Percentiles rank a stretch among this genome's conserved stretches.
phyloP scores from a whole-genome alignment of 257 asterid species.

The Ocimum tenuiflorum region DNA sequence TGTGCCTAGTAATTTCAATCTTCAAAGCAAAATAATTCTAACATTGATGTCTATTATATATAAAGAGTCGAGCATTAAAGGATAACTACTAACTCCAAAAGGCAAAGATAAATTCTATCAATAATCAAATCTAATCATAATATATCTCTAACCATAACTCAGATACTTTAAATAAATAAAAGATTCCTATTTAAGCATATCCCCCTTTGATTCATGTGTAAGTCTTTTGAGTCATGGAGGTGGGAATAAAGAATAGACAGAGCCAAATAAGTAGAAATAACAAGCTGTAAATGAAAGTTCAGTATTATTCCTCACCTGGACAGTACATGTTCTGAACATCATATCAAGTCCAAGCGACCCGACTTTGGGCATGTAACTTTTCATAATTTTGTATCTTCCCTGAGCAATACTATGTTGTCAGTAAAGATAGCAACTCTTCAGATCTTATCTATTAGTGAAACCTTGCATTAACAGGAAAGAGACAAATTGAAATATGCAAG shows the following conservation, averaged over 20 bases:
- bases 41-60: no score
- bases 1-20: no score
- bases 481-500: not conserved
- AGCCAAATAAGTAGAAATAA: not conserved
- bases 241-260: not conserved
- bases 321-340: constrained; percentile 96
- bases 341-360: constrained; percentile 95
- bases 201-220: no score
- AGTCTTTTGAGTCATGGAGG: no score
- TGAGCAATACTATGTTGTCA: constrained; percentile 39
- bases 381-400: constrained; percentile 93
- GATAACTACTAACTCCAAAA: no score
- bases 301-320: constrained; percentile 49
- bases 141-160: no score
- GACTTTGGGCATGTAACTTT: constrained; percentile 96
- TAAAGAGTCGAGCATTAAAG: no score
- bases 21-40: no score
- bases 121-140: no score
- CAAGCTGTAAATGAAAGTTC: not conserved
- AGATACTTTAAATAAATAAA: no score
- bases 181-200: no score
- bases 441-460: constrained; percentile 1
- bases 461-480: not conserved
- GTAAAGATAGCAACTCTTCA: constrained; percentile 23
- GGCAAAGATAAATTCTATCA: no score